These are phyloP conservation scores for Setaria viridis DNA, from an alignment of 202 grass and related monocot genomes.

Conservation along the genomic window DNA sequence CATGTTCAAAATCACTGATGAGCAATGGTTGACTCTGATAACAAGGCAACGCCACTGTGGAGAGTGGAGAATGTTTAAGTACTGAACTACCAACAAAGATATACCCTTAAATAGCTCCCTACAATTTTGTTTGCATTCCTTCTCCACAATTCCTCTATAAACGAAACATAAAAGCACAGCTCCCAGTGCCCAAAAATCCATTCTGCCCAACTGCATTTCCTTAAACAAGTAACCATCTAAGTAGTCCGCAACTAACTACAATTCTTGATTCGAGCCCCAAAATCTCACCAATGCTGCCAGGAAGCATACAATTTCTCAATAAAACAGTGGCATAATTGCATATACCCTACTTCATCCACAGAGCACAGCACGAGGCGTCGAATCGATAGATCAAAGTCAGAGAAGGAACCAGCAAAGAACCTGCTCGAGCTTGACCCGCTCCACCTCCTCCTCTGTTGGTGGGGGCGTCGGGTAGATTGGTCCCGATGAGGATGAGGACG, in stretches of 20 bases:
- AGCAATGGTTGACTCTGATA: not conserved
- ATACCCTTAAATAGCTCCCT: not conserved
- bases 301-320: not conserved
- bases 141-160: not conserved
- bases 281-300: not conserved
- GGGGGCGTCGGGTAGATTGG: slow-evolving; percentile 58
- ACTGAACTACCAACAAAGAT: slow-evolving; percentile 7
- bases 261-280: not conserved
- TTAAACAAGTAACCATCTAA: slow-evolving; percentile 31
- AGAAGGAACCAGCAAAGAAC: slow-evolving; percentile 30
- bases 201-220: slow-evolving; percentile 6
- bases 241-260: not conserved
- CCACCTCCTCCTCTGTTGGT: slow-evolving; percentile 47
- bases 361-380: not conserved
- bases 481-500: slow-evolving; percentile 33
- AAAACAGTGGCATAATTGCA: not conserved
- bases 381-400: slow-evolving; percentile 29
- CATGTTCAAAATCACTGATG: not conserved
- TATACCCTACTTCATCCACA: slow-evolving; percentile 43
- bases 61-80: not conserved
- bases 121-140: not conserved
- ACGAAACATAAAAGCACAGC: not conserved
- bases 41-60: not conserved
- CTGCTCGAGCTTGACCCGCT: slow-evolving; percentile 68
- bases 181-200: slow-evolving; percentile 8